Base-by-base conservation (phyloP, 768 basidiomycete genomes). In the Lentinula lateritia region DNA sequence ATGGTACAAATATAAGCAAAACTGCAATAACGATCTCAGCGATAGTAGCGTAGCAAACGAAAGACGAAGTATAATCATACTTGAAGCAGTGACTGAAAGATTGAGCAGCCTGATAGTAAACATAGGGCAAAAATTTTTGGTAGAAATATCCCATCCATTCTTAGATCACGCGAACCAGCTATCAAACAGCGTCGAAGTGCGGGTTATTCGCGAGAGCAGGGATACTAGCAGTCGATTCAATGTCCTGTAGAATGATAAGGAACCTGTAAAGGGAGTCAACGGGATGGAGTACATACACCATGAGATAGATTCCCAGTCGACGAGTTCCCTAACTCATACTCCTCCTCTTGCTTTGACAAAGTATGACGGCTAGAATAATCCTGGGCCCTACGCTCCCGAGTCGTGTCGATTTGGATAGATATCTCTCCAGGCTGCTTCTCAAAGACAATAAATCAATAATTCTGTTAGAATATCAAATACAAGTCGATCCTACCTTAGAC, bases 351-450 rank as follows among this genome's bases (percentile, higher is more conserved):
- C 42, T 45, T 56, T n/a, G 55, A 56, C n/a, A 12, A 15, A 15
- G 39, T 39, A 13, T 43, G 39, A 28, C 39, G 39, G 9, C 18
- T 20, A 6, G 18, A 4, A 28, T 56, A 43, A 28, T 56, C 55
- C 28, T 56, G 55, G 32, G 55, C n/a, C 6, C 55, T 18, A 12
- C 48, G 36, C 43, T 72, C 66, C 12, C 67, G 65, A 18, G 72
- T 72, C 0, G 72, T 76, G 32, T 76, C 75, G 10, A 76, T 73
- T 16, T 70, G 70, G 50, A 78, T 76, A 2, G 75, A 66, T 58
- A 77, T 74, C 42, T 72, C 70, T 34, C 69, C 67, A 18, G 53
- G 59, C 3, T 46, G 58, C 13, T 58, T 50, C 34, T 68, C 69
- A 53, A 52, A 56, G 38, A 13, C 38, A 13, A 2, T 50, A 50